phyloP scores from a whole-genome alignment of 495 filamentous ascomycete genomes.

The Tuber calosporum region DNA sequence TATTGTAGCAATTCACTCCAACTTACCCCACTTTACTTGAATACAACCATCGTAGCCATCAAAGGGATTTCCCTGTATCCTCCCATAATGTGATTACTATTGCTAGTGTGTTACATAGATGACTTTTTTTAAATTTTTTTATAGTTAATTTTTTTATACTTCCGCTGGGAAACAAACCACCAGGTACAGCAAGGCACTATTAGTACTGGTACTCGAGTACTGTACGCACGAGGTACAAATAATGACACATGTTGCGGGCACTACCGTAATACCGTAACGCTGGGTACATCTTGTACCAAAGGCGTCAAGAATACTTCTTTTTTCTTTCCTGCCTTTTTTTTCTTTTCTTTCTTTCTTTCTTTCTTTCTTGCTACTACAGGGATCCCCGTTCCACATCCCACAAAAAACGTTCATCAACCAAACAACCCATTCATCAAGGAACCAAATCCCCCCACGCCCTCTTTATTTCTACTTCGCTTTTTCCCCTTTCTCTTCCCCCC shows the following conservation, averaged over 20 bases:
- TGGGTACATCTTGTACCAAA: background rate
- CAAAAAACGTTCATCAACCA: background rate
- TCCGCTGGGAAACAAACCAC: constrained; percentile 25
- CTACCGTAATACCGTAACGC: background rate
- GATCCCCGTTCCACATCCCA: background rate
- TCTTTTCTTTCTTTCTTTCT: background rate
- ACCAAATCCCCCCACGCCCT: background rate
- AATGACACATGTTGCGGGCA: background rate
- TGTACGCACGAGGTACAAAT: background rate
- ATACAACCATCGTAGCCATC: background rate
- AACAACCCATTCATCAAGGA: background rate
- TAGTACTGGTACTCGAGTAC: too few relatives aligned
- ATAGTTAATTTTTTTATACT: constrained; percentile 16
- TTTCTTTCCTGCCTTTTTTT: background rate
- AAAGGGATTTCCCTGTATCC: background rate
- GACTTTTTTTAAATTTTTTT: constrained; percentile 20
- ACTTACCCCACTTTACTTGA: background rate
- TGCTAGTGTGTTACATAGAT: constrained; percentile 13
- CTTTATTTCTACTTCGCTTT: background rate
- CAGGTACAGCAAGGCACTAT: background rate
- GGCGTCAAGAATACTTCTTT: background rate
- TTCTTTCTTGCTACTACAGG: background rate
- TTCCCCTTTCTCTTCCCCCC: background rate
- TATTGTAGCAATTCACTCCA: background rate
- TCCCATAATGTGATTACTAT: background rate